Percentiles rank a stretch among this genome's conserved stretches.
phyloP scores from a whole-genome alignment of 208 protist genomes.

The Histomonas meleagridis region DNA sequence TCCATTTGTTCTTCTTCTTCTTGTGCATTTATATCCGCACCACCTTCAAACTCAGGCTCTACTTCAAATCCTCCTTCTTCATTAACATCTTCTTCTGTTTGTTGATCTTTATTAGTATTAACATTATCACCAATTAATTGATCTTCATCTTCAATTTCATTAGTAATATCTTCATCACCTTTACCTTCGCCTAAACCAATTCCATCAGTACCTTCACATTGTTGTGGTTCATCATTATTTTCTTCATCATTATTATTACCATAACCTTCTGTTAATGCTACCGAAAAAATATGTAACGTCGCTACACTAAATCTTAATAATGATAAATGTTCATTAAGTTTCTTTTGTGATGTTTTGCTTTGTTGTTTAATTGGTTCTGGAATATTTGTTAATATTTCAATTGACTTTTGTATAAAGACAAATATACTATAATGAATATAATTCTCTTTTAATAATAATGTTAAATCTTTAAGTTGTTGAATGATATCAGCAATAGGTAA shows the following conservation, averaged over 20 bases:
- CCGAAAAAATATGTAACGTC: not conserved
- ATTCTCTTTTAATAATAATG: not conserved
- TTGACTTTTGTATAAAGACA: not conserved
- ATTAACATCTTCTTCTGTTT: constrained; percentile 23
- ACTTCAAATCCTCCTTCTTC: constrained; percentile 23
- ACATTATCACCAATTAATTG: constrained; percentile 26
- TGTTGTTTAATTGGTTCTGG: not conserved
- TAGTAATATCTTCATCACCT: not conserved
- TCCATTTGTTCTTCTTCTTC: constrained; percentile 37
- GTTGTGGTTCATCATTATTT: not conserved
- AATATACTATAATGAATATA: not conserved
- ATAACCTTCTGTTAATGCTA: constrained; percentile 1
- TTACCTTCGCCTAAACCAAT: not conserved
- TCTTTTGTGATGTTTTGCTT: not conserved
- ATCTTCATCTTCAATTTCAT: constrained; percentile 36
- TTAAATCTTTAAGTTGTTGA: not conserved
- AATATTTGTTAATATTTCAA: not conserved
- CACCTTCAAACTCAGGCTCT: not conserved
- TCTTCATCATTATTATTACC: not conserved
- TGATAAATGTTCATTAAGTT: not conserved
- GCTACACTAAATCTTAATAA: not conserved
- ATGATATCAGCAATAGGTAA: not conserved
- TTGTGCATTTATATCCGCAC: not conserved
- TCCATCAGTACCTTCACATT: not conserved
- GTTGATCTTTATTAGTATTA: constrained; percentile 1